Base-by-base conservation (phyloP, 2,329 filamentous ascomycete species). In the Hypoxylon sp. region DNA sequence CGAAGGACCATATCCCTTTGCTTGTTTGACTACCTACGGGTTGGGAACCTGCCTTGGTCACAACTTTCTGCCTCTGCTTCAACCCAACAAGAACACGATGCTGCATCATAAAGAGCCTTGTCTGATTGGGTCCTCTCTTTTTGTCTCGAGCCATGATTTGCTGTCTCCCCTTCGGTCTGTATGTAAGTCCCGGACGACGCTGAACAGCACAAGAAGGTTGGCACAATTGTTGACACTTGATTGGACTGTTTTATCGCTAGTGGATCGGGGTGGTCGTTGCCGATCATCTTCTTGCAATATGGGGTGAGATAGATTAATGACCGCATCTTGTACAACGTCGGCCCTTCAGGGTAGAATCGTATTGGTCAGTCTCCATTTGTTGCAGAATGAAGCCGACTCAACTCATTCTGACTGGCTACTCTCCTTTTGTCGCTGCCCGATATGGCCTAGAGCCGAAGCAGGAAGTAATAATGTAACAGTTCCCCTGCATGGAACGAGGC, bases 101-200 rank as follows among this genome's bases (percentile, higher is more conserved):
- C 13, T 17, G 7, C 31, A 11, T 4, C 17, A 21, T 7, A 4
- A 10, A 21, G 2, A 17, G 0, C 24, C 44, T 53, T 19, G 6
- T 46, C 6, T 17, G 6, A 67, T 63, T 63, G 65, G 65, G 13
- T 7, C 32, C 2, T 59, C 42, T 46, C 11, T 35, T 63, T 64
- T 60, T 60, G 27, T 56, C 15, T 35, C 8, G 3, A 32, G 32
- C 8, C 2, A 46, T 59, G 57, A 67, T 62, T 58, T 31, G 64
- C 47, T 11, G 27, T n/a, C n/a, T n/a, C n/a, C n/a, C n/a, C n/a
- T n/a, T n/a, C n/a, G n/a, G n/a, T n/a, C n/a, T n/a, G n/a, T n/a
- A n/a, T n/a, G n/a, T n/a, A n/a, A n/a, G n/a, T n/a, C n/a, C n/a
- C n/a, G n/a, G n/a, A n/a, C n/a, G n/a, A n/a, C n/a, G n/a, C n/a